Conservation (phyloP, 768 basidiomycete genomes). For the Amanita brunnescens region DNA sequence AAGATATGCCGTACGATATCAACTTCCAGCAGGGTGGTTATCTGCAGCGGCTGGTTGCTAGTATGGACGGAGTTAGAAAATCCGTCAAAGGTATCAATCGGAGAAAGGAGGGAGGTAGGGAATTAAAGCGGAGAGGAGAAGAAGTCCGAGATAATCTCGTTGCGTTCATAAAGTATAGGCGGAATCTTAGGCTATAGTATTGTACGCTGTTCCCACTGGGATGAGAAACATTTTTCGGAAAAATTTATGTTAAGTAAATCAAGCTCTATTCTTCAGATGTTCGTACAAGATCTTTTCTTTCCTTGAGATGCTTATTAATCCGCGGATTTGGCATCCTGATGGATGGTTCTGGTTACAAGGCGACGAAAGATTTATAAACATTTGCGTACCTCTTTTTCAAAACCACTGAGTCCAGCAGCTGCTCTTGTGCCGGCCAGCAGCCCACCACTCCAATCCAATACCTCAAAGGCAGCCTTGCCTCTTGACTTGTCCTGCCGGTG, state of each 20-base stretch:
- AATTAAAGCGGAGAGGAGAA: constrained; percentile 61
- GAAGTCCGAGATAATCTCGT: constrained; percentile 69
- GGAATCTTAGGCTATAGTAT: constrained; percentile 36
- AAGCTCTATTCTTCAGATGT: no score
- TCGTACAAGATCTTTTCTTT: no score
- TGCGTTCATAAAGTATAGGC: constrained; percentile 70
- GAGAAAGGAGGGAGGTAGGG: constrained; percentile 56
- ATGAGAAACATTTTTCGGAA: constrained; percentile 35
- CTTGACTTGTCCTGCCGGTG: constrained; percentile 42
- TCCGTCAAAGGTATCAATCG: constrained; percentile 58
- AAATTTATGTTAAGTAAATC: no score
- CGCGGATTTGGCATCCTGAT: background rate
- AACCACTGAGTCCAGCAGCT: constrained; percentile 54
- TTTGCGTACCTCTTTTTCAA: constrained; percentile 26
- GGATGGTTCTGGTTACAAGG: background rate
- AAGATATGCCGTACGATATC: constrained; percentile 66
- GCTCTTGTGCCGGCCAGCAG: constrained; percentile 74
- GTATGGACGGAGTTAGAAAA: constrained; percentile 54
- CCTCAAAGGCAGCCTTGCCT: constrained; percentile 37
- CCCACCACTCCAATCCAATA: constrained; percentile 77
- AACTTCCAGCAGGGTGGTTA: constrained; percentile 65
- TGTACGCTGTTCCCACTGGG: background rate
- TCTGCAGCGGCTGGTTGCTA: constrained; percentile 44
- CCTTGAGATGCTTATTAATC: constrained; percentile 32
- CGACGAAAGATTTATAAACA: background rate